These are phyloP conservation scores for Aspergillus fijiensis DNA, from an alignment of 2,329 filamentous ascomycete genomes.

Conservation along the genomic window DNA sequence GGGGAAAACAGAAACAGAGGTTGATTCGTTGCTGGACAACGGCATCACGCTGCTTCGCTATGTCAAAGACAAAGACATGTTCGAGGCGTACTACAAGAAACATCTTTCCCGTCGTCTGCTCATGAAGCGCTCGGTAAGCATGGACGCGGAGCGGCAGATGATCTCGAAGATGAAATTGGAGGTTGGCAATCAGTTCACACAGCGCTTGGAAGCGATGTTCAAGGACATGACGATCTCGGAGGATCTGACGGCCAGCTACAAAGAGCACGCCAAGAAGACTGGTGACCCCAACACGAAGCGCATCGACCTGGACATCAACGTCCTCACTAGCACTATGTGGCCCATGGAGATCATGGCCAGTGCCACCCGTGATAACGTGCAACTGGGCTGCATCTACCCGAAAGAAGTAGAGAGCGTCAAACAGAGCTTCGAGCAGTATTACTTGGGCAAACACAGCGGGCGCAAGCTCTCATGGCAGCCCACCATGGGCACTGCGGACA, in stretches of 20 bases:
- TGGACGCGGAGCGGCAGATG: slow-evolving; percentile 92
- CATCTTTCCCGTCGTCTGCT: slow-evolving; percentile 85
- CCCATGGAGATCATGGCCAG: slow-evolving; percentile 81
- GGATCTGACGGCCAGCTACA: slow-evolving; percentile 77
- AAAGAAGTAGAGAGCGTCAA: slow-evolving; percentile 71
- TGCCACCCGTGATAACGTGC: slow-evolving; percentile 50
- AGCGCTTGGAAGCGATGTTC: slow-evolving; percentile 96
- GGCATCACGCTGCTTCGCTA: slow-evolving; percentile 86
- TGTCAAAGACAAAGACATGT: slow-evolving; percentile 86
- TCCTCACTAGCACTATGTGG: slow-evolving; percentile 94
- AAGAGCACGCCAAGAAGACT: slow-evolving; percentile 62
- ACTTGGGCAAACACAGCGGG: slow-evolving; percentile 82
- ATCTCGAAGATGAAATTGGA: slow-evolving; percentile 97
- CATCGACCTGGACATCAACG: slow-evolving; percentile 77
- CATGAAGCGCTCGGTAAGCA: slow-evolving; percentile 84
- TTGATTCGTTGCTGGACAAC: slow-evolving; percentile 82
- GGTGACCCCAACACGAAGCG: slow-evolving; percentile 59
- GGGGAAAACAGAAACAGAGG: slow-evolving; percentile 84
- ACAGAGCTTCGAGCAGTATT: slow-evolving; percentile 84
- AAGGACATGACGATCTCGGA: slow-evolving; percentile 88
- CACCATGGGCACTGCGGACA: slow-evolving; percentile 78
- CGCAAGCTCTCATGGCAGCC: slow-evolving; percentile 81
- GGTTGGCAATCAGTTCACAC: slow-evolving; percentile 88
- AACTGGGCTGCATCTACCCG: slow-evolving; percentile 66
- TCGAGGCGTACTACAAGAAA: slow-evolving; percentile 97